Conservation (phyloP, 139 green algal genomes). For the Volvox africanus region DNA sequence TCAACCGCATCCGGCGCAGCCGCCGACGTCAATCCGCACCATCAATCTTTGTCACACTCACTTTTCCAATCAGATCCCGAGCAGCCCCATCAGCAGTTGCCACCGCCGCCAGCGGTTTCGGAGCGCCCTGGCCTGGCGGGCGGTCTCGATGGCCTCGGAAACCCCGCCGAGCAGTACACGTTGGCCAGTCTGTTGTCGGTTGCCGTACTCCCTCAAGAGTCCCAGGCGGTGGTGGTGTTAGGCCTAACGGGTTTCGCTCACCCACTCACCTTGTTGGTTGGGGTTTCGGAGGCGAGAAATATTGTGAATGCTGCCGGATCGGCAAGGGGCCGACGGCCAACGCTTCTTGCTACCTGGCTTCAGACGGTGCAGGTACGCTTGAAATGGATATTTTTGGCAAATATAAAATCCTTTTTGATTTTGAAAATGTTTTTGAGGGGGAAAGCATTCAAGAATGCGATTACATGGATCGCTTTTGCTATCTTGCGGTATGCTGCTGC, state of each 20-base stretch:
- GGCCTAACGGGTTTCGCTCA: not conserved
- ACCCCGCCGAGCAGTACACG: not conserved
- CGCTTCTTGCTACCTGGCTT: conserved; percentile 13
- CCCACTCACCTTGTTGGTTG: conserved; percentile 40
- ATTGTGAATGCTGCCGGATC: conserved; percentile 31
- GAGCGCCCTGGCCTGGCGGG: conserved; percentile 18
- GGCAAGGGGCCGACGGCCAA: conserved; percentile 5
- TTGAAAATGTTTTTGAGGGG: no score
- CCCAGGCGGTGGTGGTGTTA: conserved; percentile 32
- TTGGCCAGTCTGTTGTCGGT: not conserved
- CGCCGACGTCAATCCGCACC: not conserved
- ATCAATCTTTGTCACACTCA: not conserved
- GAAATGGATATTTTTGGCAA: no score
- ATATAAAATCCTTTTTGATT: no score
- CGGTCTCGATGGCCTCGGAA: conserved; percentile 29
- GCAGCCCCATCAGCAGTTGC: not conserved
- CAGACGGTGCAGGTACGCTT: conserved; percentile 16
- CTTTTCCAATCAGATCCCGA: not conserved
- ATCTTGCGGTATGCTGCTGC: no score
- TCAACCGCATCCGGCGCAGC: not conserved
- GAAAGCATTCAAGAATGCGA: no score
- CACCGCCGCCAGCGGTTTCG: not conserved
- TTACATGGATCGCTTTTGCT: no score
- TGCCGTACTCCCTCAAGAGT: not conserved
- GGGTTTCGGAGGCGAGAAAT: conserved; percentile 12